Conservation (phyloP, 306 rosid genomes). For the Vigna reflexopilosa region DNA sequence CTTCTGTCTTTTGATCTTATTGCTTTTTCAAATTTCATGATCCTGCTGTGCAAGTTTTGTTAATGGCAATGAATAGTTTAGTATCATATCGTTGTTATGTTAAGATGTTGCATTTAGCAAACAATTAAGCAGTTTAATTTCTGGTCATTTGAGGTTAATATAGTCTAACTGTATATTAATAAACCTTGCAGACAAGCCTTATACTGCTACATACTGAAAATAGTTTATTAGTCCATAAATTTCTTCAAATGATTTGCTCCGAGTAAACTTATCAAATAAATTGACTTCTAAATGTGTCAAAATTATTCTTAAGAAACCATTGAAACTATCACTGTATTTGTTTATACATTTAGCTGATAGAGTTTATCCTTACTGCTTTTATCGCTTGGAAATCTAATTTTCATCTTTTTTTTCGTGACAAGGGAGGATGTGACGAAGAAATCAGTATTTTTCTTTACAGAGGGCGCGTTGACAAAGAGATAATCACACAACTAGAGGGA, state of each 20-base stretch:
- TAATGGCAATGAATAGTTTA: conserved; percentile 20
- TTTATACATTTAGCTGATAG: conserved; percentile 11
- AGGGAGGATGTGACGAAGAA: conserved; percentile 99
- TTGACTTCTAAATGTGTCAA: not conserved
- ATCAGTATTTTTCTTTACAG: conserved; percentile 75
- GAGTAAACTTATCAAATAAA: not conserved
- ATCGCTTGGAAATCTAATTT: conserved; percentile 2
- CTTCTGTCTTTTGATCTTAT: conserved; percentile 20
- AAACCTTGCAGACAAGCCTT: not conserved
- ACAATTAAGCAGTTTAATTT: conserved; percentile 27
- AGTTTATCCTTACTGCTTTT: conserved; percentile 10
- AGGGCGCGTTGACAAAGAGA: conserved; percentile 63
- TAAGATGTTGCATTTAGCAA: conserved; percentile 6
- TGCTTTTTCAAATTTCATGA: conserved; percentile 24
- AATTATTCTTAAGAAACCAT: not conserved
- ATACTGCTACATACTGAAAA: not conserved
- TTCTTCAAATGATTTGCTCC: conserved; percentile 22
- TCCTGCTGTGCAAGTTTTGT: conserved; percentile 5
- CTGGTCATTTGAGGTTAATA: not conserved
- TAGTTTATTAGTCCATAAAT: conserved; percentile 4
- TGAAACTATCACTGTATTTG: not conserved
- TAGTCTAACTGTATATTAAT: not conserved
- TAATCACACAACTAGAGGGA: conserved; percentile 71
- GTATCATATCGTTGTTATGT: not conserved
- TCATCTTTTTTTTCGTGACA: not conserved